Evolutionary conservation across 2,329 filamentous ascomycete genomes (phyloP), one percentile per base, ranked within the genome.

Genomic region (Pseudocercospora musae): DNA sequence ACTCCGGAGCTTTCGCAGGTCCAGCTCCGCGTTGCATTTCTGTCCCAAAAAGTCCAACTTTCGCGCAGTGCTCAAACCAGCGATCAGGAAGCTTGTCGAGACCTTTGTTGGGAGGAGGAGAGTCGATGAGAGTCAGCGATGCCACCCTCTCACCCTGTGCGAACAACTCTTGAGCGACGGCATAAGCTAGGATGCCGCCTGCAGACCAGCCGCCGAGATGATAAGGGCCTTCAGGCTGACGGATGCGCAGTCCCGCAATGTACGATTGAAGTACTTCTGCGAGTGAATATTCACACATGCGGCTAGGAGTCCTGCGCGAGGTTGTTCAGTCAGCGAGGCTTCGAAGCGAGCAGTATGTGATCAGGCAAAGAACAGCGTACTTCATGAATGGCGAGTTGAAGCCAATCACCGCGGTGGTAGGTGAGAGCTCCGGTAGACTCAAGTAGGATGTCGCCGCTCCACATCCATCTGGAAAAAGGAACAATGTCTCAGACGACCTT

Each of bases 161-260:
- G 4, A 66, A 50, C 0, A 75, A 67, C 25, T 65, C 53, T 54
- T 69, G 66, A 3, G 72, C 71, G 8, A 65, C 67, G 10, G 68
- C 69, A 56, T 68, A 91, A 37, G 88, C 88, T 60, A 87, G 85
- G 31, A 91, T 86, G 40, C 89, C 89, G 31, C 89, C 89, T 0
- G 87, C 88, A n/a, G 85, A 89, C 89, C 89, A 92, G n/a, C 89
- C 89, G 13, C 85, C 83, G 1, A 91, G 75, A 60, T 82, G 82
- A 75, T 90, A 90, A 0, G 88, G 87, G 0, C 79, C 78, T 13
- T 72, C 70, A 10, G 80, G 77, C 63, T 82, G 78, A 21, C 78
- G 76, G 11, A 77, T 76, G 5, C 76, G 78, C 40, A 83, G 76
- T 57, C 81, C 80, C 3, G 52, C 52, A 31, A 65, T 40, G 57